phyloP scores from a whole-genome alignment of 495 filamentous ascomycete genomes.

The Massariosphaeria phaeospora region DNA sequence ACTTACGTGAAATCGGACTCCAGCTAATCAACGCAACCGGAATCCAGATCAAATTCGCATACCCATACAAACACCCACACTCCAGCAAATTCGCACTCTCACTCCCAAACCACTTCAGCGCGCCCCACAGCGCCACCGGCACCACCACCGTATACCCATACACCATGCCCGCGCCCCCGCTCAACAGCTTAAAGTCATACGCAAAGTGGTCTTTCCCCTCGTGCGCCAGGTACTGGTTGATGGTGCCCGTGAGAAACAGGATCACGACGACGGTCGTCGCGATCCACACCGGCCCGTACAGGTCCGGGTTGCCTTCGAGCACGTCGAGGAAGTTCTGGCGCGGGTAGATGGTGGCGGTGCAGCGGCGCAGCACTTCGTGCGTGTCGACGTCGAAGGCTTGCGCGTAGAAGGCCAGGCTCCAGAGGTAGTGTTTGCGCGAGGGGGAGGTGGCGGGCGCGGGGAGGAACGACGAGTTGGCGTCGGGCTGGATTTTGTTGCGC shows the following conservation, averaged over 20 bases:
- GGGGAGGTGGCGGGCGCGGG: slow-evolving; percentile 20
- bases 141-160: slow-evolving; percentile 90
- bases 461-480: slow-evolving; percentile 44
- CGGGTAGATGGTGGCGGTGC: slow-evolving; percentile 78
- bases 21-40: slow-evolving; percentile 87
- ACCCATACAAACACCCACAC: slow-evolving; percentile 91
- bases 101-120: slow-evolving; percentile 87
- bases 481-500: slow-evolving; percentile 60
- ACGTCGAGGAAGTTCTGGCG: slow-evolving; percentile 93
- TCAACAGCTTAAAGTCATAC: slow-evolving; percentile 84
- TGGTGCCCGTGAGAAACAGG: slow-evolving; percentile 89
- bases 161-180: slow-evolving; percentile 72
- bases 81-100: slow-evolving; percentile 86
- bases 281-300: slow-evolving; percentile 97
- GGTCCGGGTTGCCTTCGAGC: slow-evolving; percentile 91
- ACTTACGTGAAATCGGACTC: slow-evolving; percentile 62
- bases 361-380: slow-evolving; percentile 74
- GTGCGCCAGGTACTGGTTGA: slow-evolving; percentile 75
- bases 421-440: slow-evolving; percentile 75
- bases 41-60: slow-evolving; percentile 94
- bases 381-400: slow-evolving; percentile 99
- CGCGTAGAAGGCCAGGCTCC: slow-evolving; percentile 88
- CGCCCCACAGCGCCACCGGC: slow-evolving; percentile 79
- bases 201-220: slow-evolving; percentile 59
- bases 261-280: slow-evolving; percentile 96